Evolutionary conservation across 768 basidiomycete species (phyloP).

Genomic region (Hygrophorus russula): DNA sequence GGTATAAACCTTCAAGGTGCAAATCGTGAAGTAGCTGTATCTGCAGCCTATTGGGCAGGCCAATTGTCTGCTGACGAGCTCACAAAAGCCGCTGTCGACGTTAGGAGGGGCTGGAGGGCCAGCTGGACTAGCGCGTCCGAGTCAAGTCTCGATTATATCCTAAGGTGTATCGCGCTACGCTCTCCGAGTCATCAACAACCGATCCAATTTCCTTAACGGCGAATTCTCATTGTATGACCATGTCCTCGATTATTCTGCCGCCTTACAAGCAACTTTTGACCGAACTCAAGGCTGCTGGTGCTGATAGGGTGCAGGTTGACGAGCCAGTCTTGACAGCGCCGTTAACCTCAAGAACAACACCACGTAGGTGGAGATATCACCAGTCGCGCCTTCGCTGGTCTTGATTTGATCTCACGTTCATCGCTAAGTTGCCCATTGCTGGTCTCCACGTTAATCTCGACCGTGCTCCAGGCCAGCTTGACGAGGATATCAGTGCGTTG

Average conservation of each 20-base stretch:
- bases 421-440: conserved; percentile 85
- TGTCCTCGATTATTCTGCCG: conserved; percentile 91
- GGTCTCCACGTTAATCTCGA: conserved; percentile 96
- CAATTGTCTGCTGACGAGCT: conserved; percentile 84
- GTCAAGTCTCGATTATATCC: conserved; percentile 81
- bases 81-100: conserved; percentile 75
- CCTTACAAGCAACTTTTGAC: conserved; percentile 86
- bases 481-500: conserved; percentile 67
- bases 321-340: conserved; percentile 90
- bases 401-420: conserved; percentile 85
- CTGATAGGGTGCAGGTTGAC: conserved; percentile 91
- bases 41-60: conserved; percentile 97
- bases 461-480: conserved; percentile 86
- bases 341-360: conserved; percentile 58
- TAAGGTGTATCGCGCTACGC: conserved; percentile 51
- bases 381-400: conserved; percentile 89
- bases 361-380: conserved; percentile 72
- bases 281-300: conserved; percentile 89
- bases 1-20: conserved; percentile 42
- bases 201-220: conserved; percentile 44
- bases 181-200: conserved; percentile 8
- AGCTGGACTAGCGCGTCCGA: conserved; percentile 81
- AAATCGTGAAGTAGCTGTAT: conserved; percentile 89
- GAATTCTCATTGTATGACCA: conserved; percentile 99
- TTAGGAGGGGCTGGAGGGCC: conserved; percentile 75